phyloP scores from a whole-genome alignment of 2,329 filamentous ascomycete genomes.

The Dactylellina haptotyla region DNA sequence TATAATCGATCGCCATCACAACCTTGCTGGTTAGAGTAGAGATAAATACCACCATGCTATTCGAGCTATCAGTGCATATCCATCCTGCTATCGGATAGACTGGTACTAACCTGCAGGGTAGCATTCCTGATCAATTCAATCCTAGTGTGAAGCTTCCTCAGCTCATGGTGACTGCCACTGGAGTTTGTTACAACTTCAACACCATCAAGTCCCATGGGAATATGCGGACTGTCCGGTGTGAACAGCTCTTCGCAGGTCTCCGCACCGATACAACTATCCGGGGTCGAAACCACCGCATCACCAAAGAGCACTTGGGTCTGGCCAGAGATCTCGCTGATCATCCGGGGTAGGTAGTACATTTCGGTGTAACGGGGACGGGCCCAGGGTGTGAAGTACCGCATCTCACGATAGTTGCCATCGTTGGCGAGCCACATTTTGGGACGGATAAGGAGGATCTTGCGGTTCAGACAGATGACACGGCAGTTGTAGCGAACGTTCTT shows the following conservation, averaged over 20 bases:
- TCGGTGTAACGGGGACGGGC: slow-evolving; percentile 69
- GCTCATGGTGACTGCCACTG: slow-evolving; percentile 73
- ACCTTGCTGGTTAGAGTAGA: slow-evolving; percentile 72
- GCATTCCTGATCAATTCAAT: slow-evolving; percentile 74
- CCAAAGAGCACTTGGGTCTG: slow-evolving; percentile 72
- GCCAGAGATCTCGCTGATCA: slow-evolving; percentile 69
- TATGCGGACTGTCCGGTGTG: slow-evolving; percentile 69
- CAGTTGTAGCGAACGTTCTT: slow-evolving; percentile 73
- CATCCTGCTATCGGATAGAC: slow-evolving; percentile 35
- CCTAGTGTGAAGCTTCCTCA: slow-evolving; percentile 73
- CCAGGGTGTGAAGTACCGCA: slow-evolving; percentile 74
- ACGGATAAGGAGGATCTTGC: slow-evolving; percentile 75
- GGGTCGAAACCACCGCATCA: slow-evolving; percentile 72
- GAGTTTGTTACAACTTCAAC: slow-evolving; percentile 78
- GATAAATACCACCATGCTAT: slow-evolving; percentile 64
- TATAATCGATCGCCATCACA: slow-evolving; percentile 72
- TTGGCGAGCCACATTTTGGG: slow-evolving; percentile 78
- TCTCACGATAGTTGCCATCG: slow-evolving; percentile 74
- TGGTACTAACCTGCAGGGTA: slow-evolving; percentile 67
- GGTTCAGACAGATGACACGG: slow-evolving; percentile 72
- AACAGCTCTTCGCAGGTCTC: slow-evolving; percentile 78
- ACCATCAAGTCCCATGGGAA: slow-evolving; percentile 73
- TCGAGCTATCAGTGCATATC: slow-evolving; percentile 45
- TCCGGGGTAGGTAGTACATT: slow-evolving; percentile 72
- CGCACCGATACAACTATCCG: slow-evolving; percentile 71